Percentiles rank a stretch among this genome's conserved stretches.
phyloP scores from a whole-genome alignment of 768 basidiomycete species.

The Scleroderma citrinum region DNA sequence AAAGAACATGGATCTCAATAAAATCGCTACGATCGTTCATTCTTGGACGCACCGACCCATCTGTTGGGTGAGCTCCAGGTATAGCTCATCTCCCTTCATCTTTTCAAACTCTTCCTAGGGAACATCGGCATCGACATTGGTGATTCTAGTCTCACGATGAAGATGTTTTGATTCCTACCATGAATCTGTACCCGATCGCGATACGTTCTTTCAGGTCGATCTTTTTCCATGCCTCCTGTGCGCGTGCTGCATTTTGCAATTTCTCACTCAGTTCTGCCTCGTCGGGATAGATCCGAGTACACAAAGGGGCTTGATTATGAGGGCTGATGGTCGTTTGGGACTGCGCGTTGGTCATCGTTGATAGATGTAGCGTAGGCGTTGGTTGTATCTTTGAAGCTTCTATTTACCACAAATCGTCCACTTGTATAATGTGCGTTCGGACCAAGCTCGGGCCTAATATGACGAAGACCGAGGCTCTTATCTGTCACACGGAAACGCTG shows the following conservation, averaged over 20 bases:
- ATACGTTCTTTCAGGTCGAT: conserved; percentile 58
- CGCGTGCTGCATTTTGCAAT: conserved; percentile 51
- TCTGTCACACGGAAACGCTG: no score
- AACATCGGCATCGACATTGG: not conserved
- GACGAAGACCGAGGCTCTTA: no score
- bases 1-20: not conserved
- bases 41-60: conserved; percentile 79
- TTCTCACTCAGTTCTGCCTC: conserved; percentile 52
- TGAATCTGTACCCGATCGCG: conserved; percentile 64
- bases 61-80: conserved; percentile 73
- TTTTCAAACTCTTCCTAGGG: conserved; percentile 44
- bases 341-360: conserved; percentile 17
- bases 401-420: no score
- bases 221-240: conserved; percentile 71
- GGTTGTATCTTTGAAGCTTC: no score
- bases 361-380: not conserved
- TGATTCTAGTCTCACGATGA: not conserved
- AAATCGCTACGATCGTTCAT: not conserved
- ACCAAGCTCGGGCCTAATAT: no score
- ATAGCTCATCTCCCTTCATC: conserved; percentile 48
- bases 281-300: conserved; percentile 54
- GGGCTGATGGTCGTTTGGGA: conserved; percentile 81
- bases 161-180: conserved; percentile 38
- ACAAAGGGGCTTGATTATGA: conserved; percentile 66
- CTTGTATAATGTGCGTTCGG: no score